Percentiles rank a stretch among this genome's conserved stretches.
These are phyloP conservation scores for Hypomyces rosellus DNA, from an alignment of 2,329 filamentous ascomycete genomes.

Conservation along the genomic window DNA sequence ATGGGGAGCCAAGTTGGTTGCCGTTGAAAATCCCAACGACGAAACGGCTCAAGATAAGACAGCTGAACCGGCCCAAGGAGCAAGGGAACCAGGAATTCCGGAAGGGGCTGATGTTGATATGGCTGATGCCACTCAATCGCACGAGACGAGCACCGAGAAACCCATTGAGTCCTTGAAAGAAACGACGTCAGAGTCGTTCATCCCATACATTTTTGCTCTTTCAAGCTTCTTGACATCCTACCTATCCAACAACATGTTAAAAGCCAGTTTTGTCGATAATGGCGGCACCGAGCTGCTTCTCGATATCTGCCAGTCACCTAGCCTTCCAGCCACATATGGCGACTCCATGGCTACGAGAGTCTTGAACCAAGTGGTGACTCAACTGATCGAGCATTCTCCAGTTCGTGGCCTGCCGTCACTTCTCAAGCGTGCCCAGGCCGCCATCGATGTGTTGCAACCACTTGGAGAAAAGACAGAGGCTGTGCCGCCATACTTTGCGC, in stretches of 20 bases:
- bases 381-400: constrained; percentile 73
- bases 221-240: constrained; percentile 71
- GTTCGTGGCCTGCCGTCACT: constrained; percentile 77
- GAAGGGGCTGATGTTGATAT: constrained; percentile 57
- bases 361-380: constrained; percentile 66
- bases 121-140: constrained; percentile 42
- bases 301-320: constrained; percentile 76
- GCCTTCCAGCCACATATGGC: constrained; percentile 57
- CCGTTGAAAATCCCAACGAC: constrained; percentile 50
- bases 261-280: constrained; percentile 65
- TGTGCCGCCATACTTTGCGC: constrained; percentile 62
- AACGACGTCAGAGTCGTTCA: constrained; percentile 35
- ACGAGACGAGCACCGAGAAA: constrained; percentile 12
- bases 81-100: constrained; percentile 31
- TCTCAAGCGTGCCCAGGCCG: constrained; percentile 63
- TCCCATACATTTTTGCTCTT: constrained; percentile 68
- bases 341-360: constrained; percentile 62
- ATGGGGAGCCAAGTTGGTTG: constrained; percentile 73
- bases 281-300: constrained; percentile 80
- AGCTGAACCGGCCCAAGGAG: constrained; percentile 19
- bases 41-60: constrained; percentile 27
- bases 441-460: constrained; percentile 61
- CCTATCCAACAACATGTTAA: constrained; percentile 67
- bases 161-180: constrained; percentile 16
- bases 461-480: constrained; percentile 49